Evolutionary conservation across 257 asterid genomes (phyloP), one percentile per base, ranked within the genome.

Genomic region (Agastache rugosa): DNA sequence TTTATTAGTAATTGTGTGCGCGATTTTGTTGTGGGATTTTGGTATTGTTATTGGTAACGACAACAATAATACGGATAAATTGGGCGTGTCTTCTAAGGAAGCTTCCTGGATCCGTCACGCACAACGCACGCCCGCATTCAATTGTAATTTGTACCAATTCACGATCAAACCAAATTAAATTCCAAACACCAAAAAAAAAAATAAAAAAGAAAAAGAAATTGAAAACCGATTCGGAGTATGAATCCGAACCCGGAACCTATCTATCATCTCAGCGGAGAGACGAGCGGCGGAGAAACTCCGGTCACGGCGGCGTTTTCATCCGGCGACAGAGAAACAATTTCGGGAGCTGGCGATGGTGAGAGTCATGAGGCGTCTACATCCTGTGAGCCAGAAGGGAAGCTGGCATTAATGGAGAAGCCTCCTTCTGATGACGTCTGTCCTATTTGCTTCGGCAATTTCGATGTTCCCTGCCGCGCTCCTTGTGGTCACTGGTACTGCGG

Each of bases 401-500:
- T 81, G 71, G 79, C 75, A 2, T 22, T 62, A 17, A 77, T 77
- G 85, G 89, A 79, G 12, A 77, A 35, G 54, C 96, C 96, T 29
- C 94, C 94, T 3, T 44, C 80, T n/a, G 96, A 90, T 27, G 96
- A 90, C 74, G 89, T 88, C 37, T 90, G 96, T 79, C 91, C 96
- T 35, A 90, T 90, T 58, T 90, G 94, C 84, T 90, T 88, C 71
- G 82, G 82, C 25, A 63, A 56, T 60, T 90, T 90, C 66, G 80
- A 42, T 12, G 87, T 86, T 58, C 94, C 96, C 29, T 88, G 93
- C 75, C 82, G 87, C 41, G 92, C 85, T 63, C 83, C 94, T 59
- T 90, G 94, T 48, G 94, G 96, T 67, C 96, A 90, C 78, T 90
- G 96, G 96, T 90, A 86, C 81, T 90, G 96, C 71, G 96, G 96